Base-by-base conservation (phyloP, 1,284 basidiomycete species). In the Chondrostereum purpureum region DNA sequence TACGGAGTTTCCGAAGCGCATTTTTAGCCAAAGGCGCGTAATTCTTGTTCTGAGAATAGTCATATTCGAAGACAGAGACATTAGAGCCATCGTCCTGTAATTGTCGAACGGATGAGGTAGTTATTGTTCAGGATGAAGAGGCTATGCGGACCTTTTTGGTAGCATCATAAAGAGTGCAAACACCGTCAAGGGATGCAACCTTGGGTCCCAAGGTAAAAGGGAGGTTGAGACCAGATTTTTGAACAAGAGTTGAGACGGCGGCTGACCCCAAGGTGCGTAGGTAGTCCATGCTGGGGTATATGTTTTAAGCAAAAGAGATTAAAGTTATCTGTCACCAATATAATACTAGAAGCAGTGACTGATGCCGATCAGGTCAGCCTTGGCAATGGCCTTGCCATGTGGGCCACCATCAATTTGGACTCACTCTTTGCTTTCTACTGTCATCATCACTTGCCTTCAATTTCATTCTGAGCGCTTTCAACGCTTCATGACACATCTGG, bases 51-150 rank as follows among this genome's bases (percentile, higher is more conserved):
- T 82, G 72, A 52, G 77, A 79, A 19, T 87, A 75, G 57, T 93
- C 87, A 55, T 91, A 97, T 59, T 91, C 85, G 63, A 97, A 97
- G 24, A 98, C 74, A 0, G 93, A 95, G 3, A 95, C 81, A 4
- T 68, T 73, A 17, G 77, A 79, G 12, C 80, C 79, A 61, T 99
- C 95, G 58, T 99, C 95, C 92, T 96, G 59, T 2, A 42, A n/a
- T n/a, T n/a, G n/a, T n/a, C 27, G 42, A 50, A 11, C 18, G 12
- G 18, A 19, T 16, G 47, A 49, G 14, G 48, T 31, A 21, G 38
- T 46, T 48, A 5, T 23, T 34, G 6, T 40, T 21, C 24, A 13
- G 40, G 46, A 48, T 24, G n/a, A 39, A 33, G 44, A 50, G 19
- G 36, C 40, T 17, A 36, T 48, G 60, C 75, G 53, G 58, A 93